These are phyloP conservation scores for Scytalidium lignicola DNA, from an alignment of 2,329 filamentous ascomycete genomes.

Conservation along the genomic window DNA sequence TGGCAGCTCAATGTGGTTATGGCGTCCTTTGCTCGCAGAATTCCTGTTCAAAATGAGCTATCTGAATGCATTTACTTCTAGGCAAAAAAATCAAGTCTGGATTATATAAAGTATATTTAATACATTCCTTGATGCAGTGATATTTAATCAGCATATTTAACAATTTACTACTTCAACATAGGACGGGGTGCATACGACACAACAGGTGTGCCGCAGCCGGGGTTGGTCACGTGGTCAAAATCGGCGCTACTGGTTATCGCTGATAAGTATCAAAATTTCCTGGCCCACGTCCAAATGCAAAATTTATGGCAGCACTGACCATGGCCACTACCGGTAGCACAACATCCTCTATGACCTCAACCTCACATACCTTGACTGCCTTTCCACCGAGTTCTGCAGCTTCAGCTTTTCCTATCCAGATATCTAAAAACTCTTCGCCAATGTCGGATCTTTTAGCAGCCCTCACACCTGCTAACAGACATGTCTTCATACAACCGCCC, in stretches of 20 bases:
- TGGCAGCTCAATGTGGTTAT: neutral
- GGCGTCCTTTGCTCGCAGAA: neutral
- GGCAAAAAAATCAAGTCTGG: too few relatives aligned
- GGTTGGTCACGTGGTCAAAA: neutral
- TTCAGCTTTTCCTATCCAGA: conserved; percentile 31
- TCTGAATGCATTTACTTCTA: neutral
- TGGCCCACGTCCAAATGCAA: neutral
- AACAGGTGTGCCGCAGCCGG: conserved; percentile 39
- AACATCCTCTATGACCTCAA: conserved; percentile 57
- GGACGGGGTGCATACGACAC: conserved; percentile 43
- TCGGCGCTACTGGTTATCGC: neutral
- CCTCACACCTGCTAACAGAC: conserved; percentile 21
- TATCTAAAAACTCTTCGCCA: conserved; percentile 8
- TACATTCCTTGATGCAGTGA: too few relatives aligned
- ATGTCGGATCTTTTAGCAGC: conserved; percentile 19
- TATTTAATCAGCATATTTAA: too few relatives aligned
- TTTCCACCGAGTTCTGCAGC: conserved; percentile 32
- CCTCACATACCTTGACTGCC: conserved; percentile 58
- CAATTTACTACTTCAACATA: conserved; percentile 28
- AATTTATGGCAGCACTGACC: neutral
- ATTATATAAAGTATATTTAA: too few relatives aligned
- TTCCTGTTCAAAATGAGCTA: neutral
- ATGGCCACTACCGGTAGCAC: conserved; percentile 36
- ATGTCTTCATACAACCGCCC: conserved; percentile 68
- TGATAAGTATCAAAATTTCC: neutral